Evolutionary conservation across 2,329 filamentous ascomycete genomes (phyloP).

Genomic region (Ascosphaera acerosa): DNA sequence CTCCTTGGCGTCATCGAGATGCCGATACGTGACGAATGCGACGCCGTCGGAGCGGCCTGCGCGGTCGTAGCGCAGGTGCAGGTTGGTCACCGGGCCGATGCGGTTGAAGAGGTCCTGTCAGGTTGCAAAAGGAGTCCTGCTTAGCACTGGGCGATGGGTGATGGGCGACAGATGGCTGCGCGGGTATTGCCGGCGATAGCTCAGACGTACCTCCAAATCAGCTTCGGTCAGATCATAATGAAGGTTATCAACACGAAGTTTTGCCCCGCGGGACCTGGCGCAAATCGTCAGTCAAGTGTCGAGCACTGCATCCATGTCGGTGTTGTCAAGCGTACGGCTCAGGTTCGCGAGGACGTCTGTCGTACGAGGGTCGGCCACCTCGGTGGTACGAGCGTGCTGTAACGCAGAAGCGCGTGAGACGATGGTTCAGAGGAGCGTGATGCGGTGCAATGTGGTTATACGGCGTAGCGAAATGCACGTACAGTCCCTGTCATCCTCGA

Average conservation of each 20-base stretch:
- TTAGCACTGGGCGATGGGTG: not conserved
- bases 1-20: slow-evolving; percentile 40
- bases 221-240: slow-evolving; percentile 78
- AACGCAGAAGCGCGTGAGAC: no score
- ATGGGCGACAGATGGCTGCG: slow-evolving; percentile 1
- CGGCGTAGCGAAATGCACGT: slow-evolving; percentile 8
- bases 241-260: slow-evolving; percentile 65
- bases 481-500: slow-evolving; percentile 42
- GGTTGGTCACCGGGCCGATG: slow-evolving; percentile 44
- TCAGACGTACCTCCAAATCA: slow-evolving; percentile 42
- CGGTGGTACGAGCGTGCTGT: slow-evolving; percentile 13
- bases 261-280: slow-evolving; percentile 28
- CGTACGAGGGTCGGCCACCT: not conserved
- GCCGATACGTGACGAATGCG: slow-evolving; percentile 60
- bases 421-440: no score
- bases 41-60: slow-evolving; percentile 68
- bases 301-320: no score
- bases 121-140: not conserved
- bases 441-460: no score
- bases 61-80: slow-evolving; percentile 60
- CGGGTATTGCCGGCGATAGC: not conserved
- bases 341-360: slow-evolving; percentile 8
- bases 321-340: slow-evolving; percentile 16
- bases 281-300: not conserved
- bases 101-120: slow-evolving; percentile 49